Percentiles rank a stretch among this genome's conserved stretches.
phyloP scores from a whole-genome alignment of 176 grass and related monocot genomes.

The Cenchrus purpureus region DNA sequence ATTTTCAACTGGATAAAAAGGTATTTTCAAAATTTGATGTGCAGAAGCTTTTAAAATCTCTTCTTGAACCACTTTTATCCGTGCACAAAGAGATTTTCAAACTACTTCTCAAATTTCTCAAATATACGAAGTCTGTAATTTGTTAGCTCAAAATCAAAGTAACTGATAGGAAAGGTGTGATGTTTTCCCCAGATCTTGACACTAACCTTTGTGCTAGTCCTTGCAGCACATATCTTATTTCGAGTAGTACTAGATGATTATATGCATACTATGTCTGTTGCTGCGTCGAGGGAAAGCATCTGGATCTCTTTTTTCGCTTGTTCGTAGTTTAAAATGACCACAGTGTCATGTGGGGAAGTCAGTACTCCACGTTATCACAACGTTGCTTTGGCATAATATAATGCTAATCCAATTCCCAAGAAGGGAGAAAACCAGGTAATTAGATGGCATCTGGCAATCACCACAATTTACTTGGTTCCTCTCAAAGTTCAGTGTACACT shows the following conservation, averaged over 20 bases:
- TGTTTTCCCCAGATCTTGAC: slow-evolving; percentile 18
- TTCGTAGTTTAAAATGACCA: slow-evolving; percentile 28
- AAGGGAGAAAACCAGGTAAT: slow-evolving; percentile 23
- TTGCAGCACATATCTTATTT: slow-evolving; percentile 24
- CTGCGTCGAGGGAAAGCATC: slow-evolving; percentile 49
- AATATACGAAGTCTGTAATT: neutral
- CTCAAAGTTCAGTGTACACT: slow-evolving; percentile 41
- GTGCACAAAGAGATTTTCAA: neutral
- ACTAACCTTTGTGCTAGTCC: neutral
- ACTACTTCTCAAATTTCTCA: neutral
- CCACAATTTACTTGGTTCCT: slow-evolving; percentile 17
- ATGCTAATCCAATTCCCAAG: slow-evolving; percentile 46
- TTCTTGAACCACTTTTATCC: neutral
- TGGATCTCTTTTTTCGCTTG: slow-evolving; percentile 45
- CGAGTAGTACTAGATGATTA: slow-evolving; percentile 14
- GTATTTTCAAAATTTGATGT: neutral
- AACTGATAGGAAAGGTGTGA: slow-evolving; percentile 18
- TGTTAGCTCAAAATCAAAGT: neutral
- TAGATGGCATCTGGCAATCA: slow-evolving; percentile 22
- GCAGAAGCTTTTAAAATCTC: neutral
- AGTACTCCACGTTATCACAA: slow-evolving; percentile 43
- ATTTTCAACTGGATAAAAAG: neutral
- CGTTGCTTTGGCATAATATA: slow-evolving; percentile 45
- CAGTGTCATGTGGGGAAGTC: slow-evolving; percentile 48
- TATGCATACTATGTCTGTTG: neutral